Conservation (phyloP, 306 rosid genomes). For the Fagus crenata region DNA sequence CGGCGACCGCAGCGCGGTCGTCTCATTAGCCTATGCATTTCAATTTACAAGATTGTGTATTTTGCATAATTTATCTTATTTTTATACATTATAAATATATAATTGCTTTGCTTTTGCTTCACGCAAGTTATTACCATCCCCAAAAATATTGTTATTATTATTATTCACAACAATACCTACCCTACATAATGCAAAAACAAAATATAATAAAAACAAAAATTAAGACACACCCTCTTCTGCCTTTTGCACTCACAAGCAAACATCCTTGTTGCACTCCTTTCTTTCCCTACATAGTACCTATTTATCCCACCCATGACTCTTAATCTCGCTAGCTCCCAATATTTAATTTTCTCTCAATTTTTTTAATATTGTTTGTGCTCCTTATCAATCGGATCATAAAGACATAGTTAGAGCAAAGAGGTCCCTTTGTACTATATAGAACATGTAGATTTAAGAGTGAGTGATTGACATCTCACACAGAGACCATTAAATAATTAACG, state of each 20-base stretch:
- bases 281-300: conserved; percentile 6
- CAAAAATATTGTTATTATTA: conserved; percentile 12
- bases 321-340: not conserved
- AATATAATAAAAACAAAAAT: not conserved
- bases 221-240: conserved; percentile 47
- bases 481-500: conserved; percentile 13
- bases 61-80: not conserved
- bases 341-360: not conserved
- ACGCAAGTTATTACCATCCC: conserved; percentile 44
- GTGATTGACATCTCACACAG: not conserved
- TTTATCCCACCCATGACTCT: conserved; percentile 1
- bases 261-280: conserved; percentile 42
- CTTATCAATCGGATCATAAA: too few relatives aligned
- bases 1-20: conserved; percentile 70
- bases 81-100: not conserved
- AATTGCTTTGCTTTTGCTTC: conserved; percentile 48
- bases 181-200: conserved; percentile 21
- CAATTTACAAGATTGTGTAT: conserved; percentile 54
- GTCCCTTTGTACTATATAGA: too few relatives aligned
- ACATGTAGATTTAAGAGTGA: not conserved
- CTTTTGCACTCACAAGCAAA: conserved; percentile 76
- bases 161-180: conserved; percentile 29
- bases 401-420: too few relatives aligned
- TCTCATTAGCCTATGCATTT: conserved; percentile 55
- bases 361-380: not conserved